phyloP scores from a whole-genome alignment of 106 monocot species.

The Apostasia ramifera region DNA sequence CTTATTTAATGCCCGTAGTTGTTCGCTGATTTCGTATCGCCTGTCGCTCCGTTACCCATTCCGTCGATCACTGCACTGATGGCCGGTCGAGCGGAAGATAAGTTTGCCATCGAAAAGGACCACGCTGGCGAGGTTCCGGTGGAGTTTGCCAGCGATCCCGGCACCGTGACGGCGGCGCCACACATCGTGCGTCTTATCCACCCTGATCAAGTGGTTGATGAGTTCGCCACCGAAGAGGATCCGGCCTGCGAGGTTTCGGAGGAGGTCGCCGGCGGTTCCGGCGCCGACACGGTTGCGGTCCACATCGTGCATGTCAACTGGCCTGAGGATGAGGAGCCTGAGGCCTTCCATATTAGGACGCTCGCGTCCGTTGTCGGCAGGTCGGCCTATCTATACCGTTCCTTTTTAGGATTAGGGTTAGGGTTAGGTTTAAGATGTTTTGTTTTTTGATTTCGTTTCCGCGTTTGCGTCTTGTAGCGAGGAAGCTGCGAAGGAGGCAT shows the following conservation, averaged over 20 bases:
- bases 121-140: too few relatives aligned
- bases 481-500: conserved; percentile 61
- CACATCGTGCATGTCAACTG: conserved; percentile 28
- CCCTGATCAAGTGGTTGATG: conserved; percentile 4
- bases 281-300: conserved; percentile 12
- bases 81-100: too few relatives aligned
- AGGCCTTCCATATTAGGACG: conserved; percentile 39
- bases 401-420: not conserved
- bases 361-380: conserved; percentile 54
- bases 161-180: conserved; percentile 11
- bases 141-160: not conserved
- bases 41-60: too few relatives aligned
- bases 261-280: not conserved
- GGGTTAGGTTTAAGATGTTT: not conserved
- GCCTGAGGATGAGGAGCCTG: conserved; percentile 25
- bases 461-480: conserved; percentile 28
- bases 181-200: conserved; percentile 26
- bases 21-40: too few relatives aligned
- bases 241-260: too few relatives aligned
- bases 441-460: not conserved
- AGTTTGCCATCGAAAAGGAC: too few relatives aligned
- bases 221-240: too few relatives aligned
- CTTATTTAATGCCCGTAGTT: too few relatives aligned
- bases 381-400: conserved; percentile 3
- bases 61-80: too few relatives aligned